Evolutionary conservation across 1,284 basidiomycete genomes (phyloP), one percentile per base, ranked within the genome.

Genomic region (Rhodotorula sp.): DNA sequence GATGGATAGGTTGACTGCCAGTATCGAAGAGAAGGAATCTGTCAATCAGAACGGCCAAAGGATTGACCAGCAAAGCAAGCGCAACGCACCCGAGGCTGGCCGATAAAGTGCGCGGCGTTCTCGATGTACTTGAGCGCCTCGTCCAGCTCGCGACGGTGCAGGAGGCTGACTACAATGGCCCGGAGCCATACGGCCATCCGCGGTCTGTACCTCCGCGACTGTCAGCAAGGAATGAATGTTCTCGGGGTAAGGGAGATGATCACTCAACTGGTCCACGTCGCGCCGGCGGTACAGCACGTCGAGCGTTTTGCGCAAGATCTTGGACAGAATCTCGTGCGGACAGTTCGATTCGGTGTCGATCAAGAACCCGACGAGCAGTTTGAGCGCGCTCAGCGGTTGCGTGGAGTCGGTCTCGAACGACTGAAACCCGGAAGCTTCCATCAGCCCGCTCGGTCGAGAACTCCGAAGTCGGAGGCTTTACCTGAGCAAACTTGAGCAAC

Each of bases 391-490:
- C 22, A 63, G 49, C 20, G 68, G 64, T 6, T 58, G 45, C 4
- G 33, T 3, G 20, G 22, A 26, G 3, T 42, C 5, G 7, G 59
- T 14, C n/a, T 67, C 62, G 55, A 67, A 54, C 3, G 48, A 8
- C 66, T 64, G 51, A 33, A n/a, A 17, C 8, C 26, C 46, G 29
- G n/a, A 65, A 51, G 24, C 59, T 60, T 42, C 62, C 62, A 37
- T 49, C 61, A 24, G 58, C 29, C 5, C 22, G 12, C 22, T 30
- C 7, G 26, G n/a, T n/a, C n/a, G n/a, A n/a, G n/a, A 33, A 33
- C 4, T 33, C 33, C 8, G 33, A 67, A n/a, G 60, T 65, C 67
- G 69, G 54, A 71, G 20, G 62, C 69, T 67, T 30, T n/a, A n/a
- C 17, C 8, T 33, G 18, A 8, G 7, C 6, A 24, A 14, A 10